Conservation (phyloP, 2,329 filamentous ascomycete genomes). For the Aspergillus tanneri region DNA sequence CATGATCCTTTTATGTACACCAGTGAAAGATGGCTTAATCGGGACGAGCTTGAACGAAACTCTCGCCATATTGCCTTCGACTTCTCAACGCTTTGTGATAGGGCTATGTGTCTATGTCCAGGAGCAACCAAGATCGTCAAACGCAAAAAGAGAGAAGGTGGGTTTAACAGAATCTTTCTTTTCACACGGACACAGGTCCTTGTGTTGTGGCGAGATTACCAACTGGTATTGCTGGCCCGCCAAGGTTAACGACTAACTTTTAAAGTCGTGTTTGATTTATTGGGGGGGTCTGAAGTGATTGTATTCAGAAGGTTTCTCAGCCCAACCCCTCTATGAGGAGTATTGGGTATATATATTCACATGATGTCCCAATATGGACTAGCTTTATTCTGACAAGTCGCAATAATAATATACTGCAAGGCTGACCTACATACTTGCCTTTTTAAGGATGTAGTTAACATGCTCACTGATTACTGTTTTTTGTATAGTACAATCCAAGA, state of each 20-base stretch:
- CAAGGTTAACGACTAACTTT: conserved; percentile 42
- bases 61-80: conserved; percentile 43
- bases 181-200: conserved; percentile 41
- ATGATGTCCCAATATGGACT: too few relatives aligned
- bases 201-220: conserved; percentile 45
- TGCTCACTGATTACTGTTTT: conserved; percentile 2
- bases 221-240: conserved; percentile 40
- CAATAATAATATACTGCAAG: conserved; percentile 47
- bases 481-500: conserved; percentile 22
- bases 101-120: conserved; percentile 36
- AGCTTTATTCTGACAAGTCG: too few relatives aligned
- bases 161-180: conserved; percentile 48
- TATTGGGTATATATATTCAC: too few relatives aligned
- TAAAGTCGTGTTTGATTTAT: too few relatives aligned
- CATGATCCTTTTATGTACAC: conserved; percentile 35
- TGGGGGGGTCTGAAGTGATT: too few relatives aligned
- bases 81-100: conserved; percentile 41
- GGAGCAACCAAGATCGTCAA: conserved; percentile 35
- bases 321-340: too few relatives aligned
- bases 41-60: conserved; percentile 39
- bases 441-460: neutral
- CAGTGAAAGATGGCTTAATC: conserved; percentile 40
- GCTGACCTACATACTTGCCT: neutral
- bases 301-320: too few relatives aligned
- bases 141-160: conserved; percentile 47